Base-by-base conservation (phyloP, 2,329 filamentous ascomycete genomes). In the Arthroderma sp. region DNA sequence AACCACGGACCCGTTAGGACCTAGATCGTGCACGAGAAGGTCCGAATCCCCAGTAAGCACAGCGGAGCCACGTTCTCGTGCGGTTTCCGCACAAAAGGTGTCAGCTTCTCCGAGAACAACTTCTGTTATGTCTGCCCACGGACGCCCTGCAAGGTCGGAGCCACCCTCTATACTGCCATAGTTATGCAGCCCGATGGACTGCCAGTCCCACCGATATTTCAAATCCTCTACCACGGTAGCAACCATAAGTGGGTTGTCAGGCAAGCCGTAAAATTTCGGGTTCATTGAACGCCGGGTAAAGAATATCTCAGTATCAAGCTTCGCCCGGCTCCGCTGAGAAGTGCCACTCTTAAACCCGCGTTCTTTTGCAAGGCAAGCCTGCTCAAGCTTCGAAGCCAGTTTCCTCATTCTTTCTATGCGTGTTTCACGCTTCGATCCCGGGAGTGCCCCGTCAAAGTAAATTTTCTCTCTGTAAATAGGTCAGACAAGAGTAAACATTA, bases 81-180 rank as follows among this genome's bases (percentile, higher is more conserved):
- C 77, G 56, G 83, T 77, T 13, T 77, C 72, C 2, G 88, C 89
- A 68, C 90, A 95, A 71, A 82, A 93, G 23, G 77, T 72, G 67
- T 97, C 91, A 1, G 91, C 91, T 71, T 97, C 91, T 0, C 87
- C 90, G 0, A 88, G 83, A 0, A 95, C 85, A 11, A 93, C 76
- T 23, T 76, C 72, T 0, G 76, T 77, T 4, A 72, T 63, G 1
- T 66, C 60, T 7, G 65, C 66, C 71, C 71, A 74, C 15, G 56
- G 39, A 51, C 47, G 55, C 4, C 5, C 4, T 9, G 15, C 13
- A 19, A 33, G 37, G 15, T 41, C 21, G 2, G 15, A 43, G n/a
- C 4, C 23, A 33, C 8, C 15, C 15, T 31, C 21, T 17, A 17
- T 3, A 64, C 65, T 33, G 17, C 13, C 23, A 13, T 8, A 17